Evolutionary conservation across 345 rosid genomes (phyloP), one percentile per base, ranked within the genome.

Genomic region (Turnera subulata): DNA sequence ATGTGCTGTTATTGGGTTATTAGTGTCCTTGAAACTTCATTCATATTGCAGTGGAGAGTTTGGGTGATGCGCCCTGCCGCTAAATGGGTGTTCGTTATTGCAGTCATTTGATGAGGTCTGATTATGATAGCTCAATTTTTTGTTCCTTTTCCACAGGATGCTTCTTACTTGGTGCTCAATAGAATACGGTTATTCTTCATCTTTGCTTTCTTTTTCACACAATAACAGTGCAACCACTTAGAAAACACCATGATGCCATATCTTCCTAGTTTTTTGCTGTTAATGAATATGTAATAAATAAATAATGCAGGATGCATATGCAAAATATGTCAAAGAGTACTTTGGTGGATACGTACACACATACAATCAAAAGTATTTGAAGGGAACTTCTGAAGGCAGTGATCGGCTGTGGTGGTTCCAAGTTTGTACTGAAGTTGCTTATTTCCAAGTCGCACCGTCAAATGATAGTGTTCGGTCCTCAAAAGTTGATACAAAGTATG

Each of bases 341-440:
- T 85, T 70, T 64, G 47, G 82, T 53, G 77, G 82, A 55, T 53
- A 55, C 17, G 78, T 70, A 57, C 58, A 69, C 71, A 66, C 78
- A 17, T 88, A 88, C 70, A 70, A 63, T 64, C 88, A 84, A 71
- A 74, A 80, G 24, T 65, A 78, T 67, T 62, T 91, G 75, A 91
- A 73, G 68, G 64, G 66, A 46, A 77, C 76, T 22, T 64, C 70
- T 24, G 64, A 74, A 52, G 56, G 35, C 35, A 29, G 35, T 54
- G 85, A 78, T 64, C 79, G 95, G 56, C 63, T 85, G 71, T 91
- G 98, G 96, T 88, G 98, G 98, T 88, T 82, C 64, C 98, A 88
- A 78, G 92, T 83, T 65, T 91, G 96, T 66, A 84, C 92, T 48
- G 92, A 91, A 76, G 82, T 91, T 56, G 96, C 92, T 11, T 91